Percentiles rank a stretch among this genome's conserved stretches.
Evolutionary conservation across 2,329 filamentous ascomycete genomes (phyloP).

Genomic region (Curvularia eragrostidis): DNA sequence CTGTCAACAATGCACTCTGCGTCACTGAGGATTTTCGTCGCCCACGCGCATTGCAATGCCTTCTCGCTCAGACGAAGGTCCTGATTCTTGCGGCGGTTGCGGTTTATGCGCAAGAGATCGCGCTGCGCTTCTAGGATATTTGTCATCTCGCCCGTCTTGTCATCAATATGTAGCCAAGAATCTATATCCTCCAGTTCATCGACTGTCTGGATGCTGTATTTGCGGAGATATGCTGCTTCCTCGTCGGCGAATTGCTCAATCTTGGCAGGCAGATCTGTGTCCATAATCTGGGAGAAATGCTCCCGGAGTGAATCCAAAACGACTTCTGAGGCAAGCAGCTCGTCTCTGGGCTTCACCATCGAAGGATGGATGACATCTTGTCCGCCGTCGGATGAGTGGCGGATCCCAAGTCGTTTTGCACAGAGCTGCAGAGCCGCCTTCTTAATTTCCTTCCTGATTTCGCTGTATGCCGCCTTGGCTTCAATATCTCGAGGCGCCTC

Average conservation of each 20-base stretch:
- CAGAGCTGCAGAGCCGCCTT: constrained; percentile 16
- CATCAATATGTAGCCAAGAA: constrained; percentile 17
- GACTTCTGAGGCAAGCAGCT: constrained; percentile 7
- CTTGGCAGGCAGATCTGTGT: neutral
- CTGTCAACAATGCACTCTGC: constrained; percentile 3
- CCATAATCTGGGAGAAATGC: neutral
- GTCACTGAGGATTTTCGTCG: constrained; percentile 21
- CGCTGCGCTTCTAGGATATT: constrained; percentile 26
- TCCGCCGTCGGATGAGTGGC: constrained; percentile 1
- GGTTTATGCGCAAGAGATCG: constrained; percentile 17
- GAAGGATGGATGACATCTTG: constrained; percentile 14
- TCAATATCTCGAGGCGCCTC: constrained; percentile 2
- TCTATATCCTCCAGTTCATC: constrained; percentile 10
- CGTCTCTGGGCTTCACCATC: constrained; percentile 15
- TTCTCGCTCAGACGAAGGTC: constrained; percentile 4
- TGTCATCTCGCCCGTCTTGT: neutral
- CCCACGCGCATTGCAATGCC: constrained; percentile 24
- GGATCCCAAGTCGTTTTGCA: constrained; percentile 10
- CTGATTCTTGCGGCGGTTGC: constrained; percentile 11
- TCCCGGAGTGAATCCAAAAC: neutral
- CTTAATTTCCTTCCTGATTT: constrained; percentile 1
- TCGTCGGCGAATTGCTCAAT: constrained; percentile 11
- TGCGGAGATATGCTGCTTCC: neutral
- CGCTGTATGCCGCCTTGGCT: constrained; percentile 12
- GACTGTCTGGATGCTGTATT: constrained; percentile 13